Evolutionary conservation across 2,329 filamentous ascomycete species (phyloP), one percentile per base, ranked within the genome.

Genomic region (Curvularia verruculosa): DNA sequence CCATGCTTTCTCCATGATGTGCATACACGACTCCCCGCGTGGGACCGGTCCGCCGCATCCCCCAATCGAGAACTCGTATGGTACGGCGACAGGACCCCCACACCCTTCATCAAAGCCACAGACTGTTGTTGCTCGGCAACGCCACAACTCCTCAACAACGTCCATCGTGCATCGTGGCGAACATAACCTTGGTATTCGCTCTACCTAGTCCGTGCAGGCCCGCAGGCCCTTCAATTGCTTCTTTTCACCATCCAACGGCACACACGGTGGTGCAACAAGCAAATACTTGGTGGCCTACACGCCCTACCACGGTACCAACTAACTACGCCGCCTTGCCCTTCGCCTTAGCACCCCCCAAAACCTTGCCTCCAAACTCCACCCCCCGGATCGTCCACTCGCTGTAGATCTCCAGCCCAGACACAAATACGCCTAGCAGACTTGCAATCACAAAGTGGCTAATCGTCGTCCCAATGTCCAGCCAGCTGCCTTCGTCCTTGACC

Each of bases 401-500:
- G 3, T 96, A 85, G 15, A 89, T 88, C 79, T 99, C 95, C 44
- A 99, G 79, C 13, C 85, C 87, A 0, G 92, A 91, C 41, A 99
- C 92, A 79, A 99, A 99, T 8, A 96, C 88, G 66, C 92, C 95
- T 43, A 98, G 73, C 66, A 91, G 76, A 76, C 92, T 97, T 18
- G 92, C 94, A 78, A 99, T 98, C 59, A 88, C 87, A 77, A 98
- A 99, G 75, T 98, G 93, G 70, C 87, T 96, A 65, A 99, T 99
- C 3, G 92, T 97, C 26, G 92, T 96, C 29, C 95, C 95, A 73
- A 99, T 99, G 74, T 99, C 95, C 58, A 99, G 79, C 95, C 95
- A 99, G 21, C 90, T 95, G 0, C 95, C 95, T 74, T 99, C 95
- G 67, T 99, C 95, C 70, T 90, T 90, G 44, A 99, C 95, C 68